These are phyloP conservation scores for Dryadomyces quercivorus DNA, from an alignment of 2,329 filamentous ascomycete species.

Conservation along the genomic window DNA sequence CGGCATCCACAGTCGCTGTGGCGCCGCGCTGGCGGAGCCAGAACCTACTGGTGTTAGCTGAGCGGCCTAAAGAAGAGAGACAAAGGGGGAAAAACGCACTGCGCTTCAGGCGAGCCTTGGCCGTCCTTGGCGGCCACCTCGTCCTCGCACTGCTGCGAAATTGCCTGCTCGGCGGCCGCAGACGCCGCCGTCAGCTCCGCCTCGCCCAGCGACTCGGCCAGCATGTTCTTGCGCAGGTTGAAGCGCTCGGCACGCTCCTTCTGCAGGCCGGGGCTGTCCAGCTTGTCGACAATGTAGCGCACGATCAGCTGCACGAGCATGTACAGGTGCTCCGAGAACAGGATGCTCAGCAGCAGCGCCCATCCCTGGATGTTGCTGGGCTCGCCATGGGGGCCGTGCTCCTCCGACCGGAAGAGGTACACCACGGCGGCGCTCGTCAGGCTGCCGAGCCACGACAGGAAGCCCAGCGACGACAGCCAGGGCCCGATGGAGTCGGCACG, in stretches of 20 bases:
- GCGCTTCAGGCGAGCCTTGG: slow-evolving; percentile 37
- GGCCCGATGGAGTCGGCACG: slow-evolving; percentile 89
- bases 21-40: slow-evolving; percentile 49
- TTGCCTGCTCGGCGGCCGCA: slow-evolving; percentile 29
- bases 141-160: slow-evolving; percentile 41
- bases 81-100: slow-evolving; percentile 22
- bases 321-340: slow-evolving; percentile 83
- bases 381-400: slow-evolving; percentile 51
- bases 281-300: slow-evolving; percentile 58
- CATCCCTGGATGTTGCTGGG: slow-evolving; percentile 63
- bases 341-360: slow-evolving; percentile 68
- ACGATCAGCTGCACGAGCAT: slow-evolving; percentile 65
- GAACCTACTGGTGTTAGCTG: slow-evolving; percentile 28
- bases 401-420: slow-evolving; percentile 70
- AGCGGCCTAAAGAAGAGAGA: background rate
- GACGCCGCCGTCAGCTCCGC: slow-evolving; percentile 34
- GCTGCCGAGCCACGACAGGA: slow-evolving; percentile 88
- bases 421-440: slow-evolving; percentile 79
- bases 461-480: slow-evolving; percentile 74
- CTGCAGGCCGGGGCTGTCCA: slow-evolving; percentile 77
- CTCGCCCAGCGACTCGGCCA: slow-evolving; percentile 59
- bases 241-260: slow-evolving; percentile 76
- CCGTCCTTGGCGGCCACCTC: slow-evolving; percentile 20
- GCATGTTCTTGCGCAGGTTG: slow-evolving; percentile 63
- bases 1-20: slow-evolving; percentile 44